phyloP scores from a whole-genome alignment of 2,329 filamentous ascomycete genomes.

The Fusarium piperis region DNA sequence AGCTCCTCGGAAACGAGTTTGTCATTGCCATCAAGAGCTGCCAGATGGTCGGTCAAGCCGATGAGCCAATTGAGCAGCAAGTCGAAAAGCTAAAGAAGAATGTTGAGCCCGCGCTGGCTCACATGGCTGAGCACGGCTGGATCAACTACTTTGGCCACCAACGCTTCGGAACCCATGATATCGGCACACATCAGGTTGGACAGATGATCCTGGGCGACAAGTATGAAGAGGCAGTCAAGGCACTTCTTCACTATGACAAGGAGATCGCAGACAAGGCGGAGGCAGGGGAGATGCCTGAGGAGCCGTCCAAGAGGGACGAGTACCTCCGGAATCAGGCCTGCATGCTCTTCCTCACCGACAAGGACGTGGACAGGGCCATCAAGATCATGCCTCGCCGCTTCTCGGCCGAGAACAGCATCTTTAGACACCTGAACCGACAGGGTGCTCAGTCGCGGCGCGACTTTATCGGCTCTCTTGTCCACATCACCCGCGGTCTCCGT shows the following conservation, averaged over 20 bases:
- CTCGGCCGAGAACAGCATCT: constrained; percentile 79
- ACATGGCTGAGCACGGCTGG: constrained; percentile 80
- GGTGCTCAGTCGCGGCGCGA: constrained; percentile 66
- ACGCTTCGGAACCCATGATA: constrained; percentile 88
- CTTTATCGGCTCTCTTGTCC: constrained; percentile 81
- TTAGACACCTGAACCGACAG: constrained; percentile 75
- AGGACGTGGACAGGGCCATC: constrained; percentile 68
- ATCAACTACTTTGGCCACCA: constrained; percentile 99
- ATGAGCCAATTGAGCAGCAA: constrained; percentile 40
- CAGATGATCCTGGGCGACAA: constrained; percentile 84
- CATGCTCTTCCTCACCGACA: constrained; percentile 73
- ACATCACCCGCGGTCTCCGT: constrained; percentile 82
- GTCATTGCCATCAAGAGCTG: constrained; percentile 91
- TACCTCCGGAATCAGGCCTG: constrained; percentile 81
- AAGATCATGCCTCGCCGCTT: constrained; percentile 81
- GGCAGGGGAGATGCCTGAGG: constrained; percentile 47
- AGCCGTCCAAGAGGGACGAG: constrained; percentile 77
- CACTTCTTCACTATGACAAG: constrained; percentile 78
- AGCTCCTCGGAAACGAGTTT: constrained; percentile 91
- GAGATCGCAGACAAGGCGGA: constrained; percentile 62
- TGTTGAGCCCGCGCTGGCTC: constrained; percentile 68
- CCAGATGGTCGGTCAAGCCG: constrained; percentile 60
- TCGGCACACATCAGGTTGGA: constrained; percentile 87
- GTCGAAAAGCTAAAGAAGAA: constrained; percentile 48
- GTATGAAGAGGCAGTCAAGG: constrained; percentile 81